Evolutionary conservation across 768 basidiomycete species (phyloP), one percentile per base, ranked within the genome.

Genomic region (Lactarius deliciosus): DNA sequence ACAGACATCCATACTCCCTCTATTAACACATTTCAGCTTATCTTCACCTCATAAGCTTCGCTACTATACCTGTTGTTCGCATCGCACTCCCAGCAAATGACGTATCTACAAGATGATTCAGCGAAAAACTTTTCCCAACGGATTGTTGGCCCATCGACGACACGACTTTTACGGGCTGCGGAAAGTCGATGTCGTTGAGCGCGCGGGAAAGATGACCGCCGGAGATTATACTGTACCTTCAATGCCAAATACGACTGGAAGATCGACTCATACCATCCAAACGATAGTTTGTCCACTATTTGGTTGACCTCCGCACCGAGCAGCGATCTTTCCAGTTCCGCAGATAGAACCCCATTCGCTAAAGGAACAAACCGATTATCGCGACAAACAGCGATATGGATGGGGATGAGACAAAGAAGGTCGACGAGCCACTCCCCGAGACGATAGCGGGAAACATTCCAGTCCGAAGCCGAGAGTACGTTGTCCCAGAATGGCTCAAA

Each of bases 261-360:
- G 10, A 88, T 75, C 2, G 83, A 84, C 66, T 88, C 86, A 36
- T 87, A 87, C 87, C 86, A 88, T 0, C 85, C 86, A 62, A 88
- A 80, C 0, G 84, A 81, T 8, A 88, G 72, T 41, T 66, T 77
- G 64, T 87, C 82, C 20, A 86, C 83, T 25, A 88, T 84, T n/a
- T 78, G 79, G n/a, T 78, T 79, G 30, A 88, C 82, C 43, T 85
- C 84, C 0, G 87, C 86, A 5, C 86, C 87, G 3, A 88, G 76
- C 30, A 88, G 73, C 0, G 81, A 77, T 56, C 77, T 78, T 69
- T 88, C 86, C 28, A 82, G 72, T 15, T 80, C 54, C 25, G 16
- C 28, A 32, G 54, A 56, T 13, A 50, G n/a, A 15, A 50, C 47
- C 10, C 20, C 65, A 1, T 66, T 41, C 8, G 60, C 60, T 32